These are phyloP conservation scores for Chrysoporthe austroafricana DNA, from an alignment of 2,329 filamentous ascomycete species.

Conservation along the genomic window DNA sequence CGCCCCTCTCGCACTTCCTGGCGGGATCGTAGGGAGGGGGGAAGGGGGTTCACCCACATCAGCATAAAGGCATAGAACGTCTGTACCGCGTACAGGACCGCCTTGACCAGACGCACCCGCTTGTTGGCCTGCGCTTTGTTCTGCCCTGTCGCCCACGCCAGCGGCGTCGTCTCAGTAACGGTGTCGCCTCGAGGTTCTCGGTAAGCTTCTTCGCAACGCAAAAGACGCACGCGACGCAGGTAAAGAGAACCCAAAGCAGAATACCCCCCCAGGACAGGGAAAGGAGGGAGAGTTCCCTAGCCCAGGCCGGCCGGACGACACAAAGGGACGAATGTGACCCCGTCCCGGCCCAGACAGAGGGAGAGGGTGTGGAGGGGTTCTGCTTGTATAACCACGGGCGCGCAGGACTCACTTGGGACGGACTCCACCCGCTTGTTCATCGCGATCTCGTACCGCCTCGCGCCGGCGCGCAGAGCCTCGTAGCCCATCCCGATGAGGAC, in stretches of 20 bases:
- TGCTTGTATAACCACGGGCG: neutral
- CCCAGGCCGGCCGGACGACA: no score
- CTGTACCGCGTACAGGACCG: conserved; percentile 83
- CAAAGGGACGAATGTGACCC: no score
- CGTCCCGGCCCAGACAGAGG: no score
- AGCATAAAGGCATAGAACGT: conserved; percentile 99
- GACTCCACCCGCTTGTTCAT: conserved; percentile 52
- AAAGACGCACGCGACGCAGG: conserved; percentile 3
- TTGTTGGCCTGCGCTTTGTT: conserved; percentile 64
- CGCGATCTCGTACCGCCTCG: conserved; percentile 74
- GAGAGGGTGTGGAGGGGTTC: no score
- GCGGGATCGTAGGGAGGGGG: neutral
- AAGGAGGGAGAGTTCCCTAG: no score
- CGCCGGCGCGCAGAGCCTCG: conserved; percentile 80
- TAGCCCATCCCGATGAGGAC: conserved; percentile 88
- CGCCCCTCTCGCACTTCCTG: neutral
- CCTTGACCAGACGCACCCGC: conserved; percentile 78
- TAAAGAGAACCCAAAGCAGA: neutral
- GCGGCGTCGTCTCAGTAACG: conserved; percentile 66
- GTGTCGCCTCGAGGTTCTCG: conserved; percentile 35
- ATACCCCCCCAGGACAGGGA: no score
- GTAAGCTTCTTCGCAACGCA: conserved; percentile 29
- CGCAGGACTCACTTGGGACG: conserved; percentile 54
- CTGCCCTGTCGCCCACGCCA: conserved; percentile 71
- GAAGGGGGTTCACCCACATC: conserved; percentile 70